Conservation (phyloP, 148 eudicot genomes). For the Spergularia bocconei region DNA sequence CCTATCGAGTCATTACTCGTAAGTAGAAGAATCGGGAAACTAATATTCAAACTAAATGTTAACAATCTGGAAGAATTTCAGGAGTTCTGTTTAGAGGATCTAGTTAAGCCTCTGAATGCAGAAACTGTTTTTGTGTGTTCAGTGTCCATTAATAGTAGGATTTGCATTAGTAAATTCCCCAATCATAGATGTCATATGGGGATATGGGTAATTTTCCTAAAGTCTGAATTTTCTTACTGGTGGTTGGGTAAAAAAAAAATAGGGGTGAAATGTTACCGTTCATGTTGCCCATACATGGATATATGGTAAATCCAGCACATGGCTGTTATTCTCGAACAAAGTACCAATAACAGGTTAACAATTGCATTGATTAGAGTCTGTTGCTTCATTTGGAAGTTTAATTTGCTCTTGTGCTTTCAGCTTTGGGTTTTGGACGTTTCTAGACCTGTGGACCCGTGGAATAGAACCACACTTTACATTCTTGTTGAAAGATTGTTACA, state of each 20-base stretch:
- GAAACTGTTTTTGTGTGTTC: neutral
- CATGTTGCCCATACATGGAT: conserved; percentile 20
- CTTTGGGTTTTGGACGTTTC: neutral
- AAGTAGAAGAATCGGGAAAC: no score
- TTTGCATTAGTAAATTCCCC: neutral
- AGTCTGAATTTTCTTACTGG: neutral
- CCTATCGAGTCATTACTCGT: no score
- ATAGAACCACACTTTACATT: neutral
- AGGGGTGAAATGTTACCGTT: neutral
- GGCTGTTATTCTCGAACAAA: conserved; percentile 26
- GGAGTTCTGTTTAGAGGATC: neutral
- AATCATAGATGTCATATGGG: neutral
- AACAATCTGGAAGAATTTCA: no score
- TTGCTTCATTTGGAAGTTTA: neutral
- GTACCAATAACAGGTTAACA: neutral
- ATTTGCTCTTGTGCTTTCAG: conserved; percentile 4
- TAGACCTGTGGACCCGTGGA: conserved; percentile 6
- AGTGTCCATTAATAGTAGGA: neutral
- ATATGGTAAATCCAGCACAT: conserved; percentile 26
- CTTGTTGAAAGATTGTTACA: neutral
- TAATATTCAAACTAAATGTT: no score
- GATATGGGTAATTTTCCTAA: neutral
- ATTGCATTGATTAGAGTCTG: conserved; percentile 3
- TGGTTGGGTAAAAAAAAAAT: neutral
- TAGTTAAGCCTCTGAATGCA: neutral